phyloP scores from a whole-genome alignment of 345 rosid species.

The Eucalyptus leucophloia region DNA sequence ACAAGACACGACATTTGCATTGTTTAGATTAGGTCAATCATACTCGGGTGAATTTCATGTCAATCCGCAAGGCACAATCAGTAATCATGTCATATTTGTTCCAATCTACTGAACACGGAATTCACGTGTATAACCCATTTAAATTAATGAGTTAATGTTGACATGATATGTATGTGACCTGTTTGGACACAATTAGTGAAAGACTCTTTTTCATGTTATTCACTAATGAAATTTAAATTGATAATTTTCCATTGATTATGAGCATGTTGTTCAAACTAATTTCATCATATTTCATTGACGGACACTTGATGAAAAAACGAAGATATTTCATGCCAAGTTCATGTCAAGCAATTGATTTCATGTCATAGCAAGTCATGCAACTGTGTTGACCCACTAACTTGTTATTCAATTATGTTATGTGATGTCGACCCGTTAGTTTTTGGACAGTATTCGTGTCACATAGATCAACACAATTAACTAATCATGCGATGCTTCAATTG shows the following conservation, averaged over 20 bases:
- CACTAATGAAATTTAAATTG: not conserved
- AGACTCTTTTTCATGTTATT: not conserved
- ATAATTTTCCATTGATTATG: not conserved
- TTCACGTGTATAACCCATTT: not conserved
- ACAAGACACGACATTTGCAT: not conserved
- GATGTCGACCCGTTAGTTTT: not conserved
- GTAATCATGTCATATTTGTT: not conserved
- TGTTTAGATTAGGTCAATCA: not conserved
- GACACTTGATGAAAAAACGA: not conserved
- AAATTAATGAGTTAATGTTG: not conserved
- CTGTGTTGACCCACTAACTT: not conserved
- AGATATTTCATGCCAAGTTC: not conserved
- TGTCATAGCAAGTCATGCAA: not conserved
- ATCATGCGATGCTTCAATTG: not conserved
- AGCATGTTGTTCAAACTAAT: not conserved
- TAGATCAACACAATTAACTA: not conserved
- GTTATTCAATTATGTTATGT: not conserved
- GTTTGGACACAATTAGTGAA: not conserved
- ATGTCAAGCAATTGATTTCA: not conserved
- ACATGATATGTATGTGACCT: not conserved
- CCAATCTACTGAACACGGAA: not conserved
- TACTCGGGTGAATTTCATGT: not conserved
- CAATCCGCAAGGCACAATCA: fast-evolving
- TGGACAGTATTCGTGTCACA: not conserved
- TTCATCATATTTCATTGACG: not conserved